Evolutionary conservation across 2,329 filamentous ascomycete genomes (phyloP).

Genomic region (Aspergillus amoenus): DNA sequence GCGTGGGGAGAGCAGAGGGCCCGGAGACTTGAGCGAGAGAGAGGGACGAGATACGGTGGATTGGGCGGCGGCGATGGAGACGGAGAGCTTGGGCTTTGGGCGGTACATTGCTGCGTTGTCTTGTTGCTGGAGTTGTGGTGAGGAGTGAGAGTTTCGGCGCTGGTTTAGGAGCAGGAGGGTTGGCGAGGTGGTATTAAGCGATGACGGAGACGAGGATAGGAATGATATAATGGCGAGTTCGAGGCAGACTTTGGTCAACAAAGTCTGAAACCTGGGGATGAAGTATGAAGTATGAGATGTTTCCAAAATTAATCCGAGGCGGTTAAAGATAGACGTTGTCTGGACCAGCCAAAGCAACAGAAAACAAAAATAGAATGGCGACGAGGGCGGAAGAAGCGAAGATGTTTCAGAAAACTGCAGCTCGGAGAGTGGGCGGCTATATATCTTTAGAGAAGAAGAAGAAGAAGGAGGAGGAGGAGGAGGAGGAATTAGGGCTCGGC

Average conservation of each 20-base stretch:
- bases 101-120: constrained; percentile 29
- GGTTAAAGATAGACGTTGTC: constrained; percentile 28
- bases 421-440: constrained; percentile 32
- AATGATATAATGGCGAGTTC: neutral
- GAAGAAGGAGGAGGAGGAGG: neutral
- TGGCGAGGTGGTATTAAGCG: constrained; percentile 12
- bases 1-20: constrained; percentile 31
- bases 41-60: constrained; percentile 33
- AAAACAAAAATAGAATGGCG: constrained; percentile 23
- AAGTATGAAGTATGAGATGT: constrained; percentile 2
- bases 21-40: constrained; percentile 43
- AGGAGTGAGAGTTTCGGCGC: neutral
- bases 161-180: too few relatives aligned
- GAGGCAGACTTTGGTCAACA: constrained; percentile 37
- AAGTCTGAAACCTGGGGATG: constrained; percentile 19
- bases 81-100: constrained; percentile 47
- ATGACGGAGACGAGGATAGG: neutral
- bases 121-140: constrained; percentile 16
- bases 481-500: neutral
- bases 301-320: constrained; percentile 19
- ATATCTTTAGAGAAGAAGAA: constrained; percentile 16
- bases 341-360: constrained; percentile 47
- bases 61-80: constrained; percentile 44
- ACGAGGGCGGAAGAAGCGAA: constrained; percentile 30
- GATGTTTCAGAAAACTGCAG: constrained; percentile 23